These are phyloP conservation scores for Cladobotryum mycophilum DNA, from an alignment of 2,329 filamentous ascomycete species.

Conservation along the genomic window DNA sequence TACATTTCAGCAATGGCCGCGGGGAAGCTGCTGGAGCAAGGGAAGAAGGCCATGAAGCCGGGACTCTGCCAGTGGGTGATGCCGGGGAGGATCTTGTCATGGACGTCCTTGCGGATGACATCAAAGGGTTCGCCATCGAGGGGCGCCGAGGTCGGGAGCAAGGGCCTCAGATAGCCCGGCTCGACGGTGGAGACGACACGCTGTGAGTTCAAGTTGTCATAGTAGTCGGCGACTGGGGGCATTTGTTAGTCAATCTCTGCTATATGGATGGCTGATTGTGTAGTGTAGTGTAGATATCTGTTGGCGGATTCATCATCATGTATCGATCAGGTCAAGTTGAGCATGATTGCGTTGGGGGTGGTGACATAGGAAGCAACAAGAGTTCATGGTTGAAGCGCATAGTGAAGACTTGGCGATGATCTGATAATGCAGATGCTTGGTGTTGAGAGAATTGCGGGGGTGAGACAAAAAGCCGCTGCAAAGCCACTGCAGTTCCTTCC, in stretches of 20 bases:
- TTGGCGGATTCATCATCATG: neutral
- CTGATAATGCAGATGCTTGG: too few relatives aligned
- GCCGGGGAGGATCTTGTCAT: constrained; percentile 81
- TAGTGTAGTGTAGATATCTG: too few relatives aligned
- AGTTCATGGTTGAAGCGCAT: too few relatives aligned
- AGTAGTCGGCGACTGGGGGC: constrained; percentile 69
- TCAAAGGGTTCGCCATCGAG: constrained; percentile 66
- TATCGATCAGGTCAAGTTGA: neutral
- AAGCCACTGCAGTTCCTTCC: too few relatives aligned
- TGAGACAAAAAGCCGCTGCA: too few relatives aligned
- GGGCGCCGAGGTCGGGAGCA: constrained; percentile 64
- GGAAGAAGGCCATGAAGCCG: constrained; percentile 95
- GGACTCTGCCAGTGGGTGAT: constrained; percentile 93
- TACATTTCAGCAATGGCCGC: constrained; percentile 90
- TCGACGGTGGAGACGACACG: constrained; percentile 71
- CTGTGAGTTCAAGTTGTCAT: constrained; percentile 63
- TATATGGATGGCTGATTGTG: neutral
- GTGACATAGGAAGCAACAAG: too few relatives aligned
- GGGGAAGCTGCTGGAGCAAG: constrained; percentile 74
- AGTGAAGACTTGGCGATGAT: too few relatives aligned
- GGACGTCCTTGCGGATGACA: constrained; percentile 76
- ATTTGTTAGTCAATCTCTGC: neutral
- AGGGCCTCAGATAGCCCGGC: constrained; percentile 77
- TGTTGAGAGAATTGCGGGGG: too few relatives aligned
- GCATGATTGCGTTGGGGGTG: neutral